Base-by-base conservation (phyloP, 306 rosid genomes). In the Mucuna pruriens region DNA sequence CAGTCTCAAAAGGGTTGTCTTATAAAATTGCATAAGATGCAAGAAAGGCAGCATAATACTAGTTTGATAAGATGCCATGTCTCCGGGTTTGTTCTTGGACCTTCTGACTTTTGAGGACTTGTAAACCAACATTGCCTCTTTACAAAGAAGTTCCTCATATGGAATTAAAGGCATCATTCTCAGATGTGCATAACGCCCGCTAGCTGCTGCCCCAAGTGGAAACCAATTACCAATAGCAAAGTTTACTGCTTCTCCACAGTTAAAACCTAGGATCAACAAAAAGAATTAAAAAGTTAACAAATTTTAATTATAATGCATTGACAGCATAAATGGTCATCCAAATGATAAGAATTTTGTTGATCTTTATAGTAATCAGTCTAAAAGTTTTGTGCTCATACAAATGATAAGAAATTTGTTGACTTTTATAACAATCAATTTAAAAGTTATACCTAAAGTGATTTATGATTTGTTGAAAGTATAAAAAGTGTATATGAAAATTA, bases 71-170 rank as follows among this genome's bases (percentile, higher is more conserved):
- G 85, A 76, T 57, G 62, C 10, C 6, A 5, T 70, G 42, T 79
- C 73, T 71, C 63, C 33, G 2, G 12, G 20, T 69, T 54, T 67
- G 54, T 75, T 67, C 40, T 55, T 34, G 19, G 15, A 83, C 39
- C 67, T 39, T 52, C 19, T 29, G 66, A 25, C 2, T 29, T 58
- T 76, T 57, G 85, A 29, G 60, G 77, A 77, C 65, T 71, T 71
- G 77, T 51, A 48, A 29, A 86, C 39, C 10, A 63, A 76, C 87
- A 86, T 71, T 64, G 89, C 87, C 36, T 80, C 87, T 36, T 76
- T 83, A 40, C 75, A 86, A 48, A 86, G 87, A 76, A 86, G 89
- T 83, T 86, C 87, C 85, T 83, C 85, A 15, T 55, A 86, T n/a
- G 89, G 87, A 65, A 86, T 71, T 10, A 86, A 45, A 25, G 87